These are phyloP conservation scores for Stachybotrys chartarum DNA, from an alignment of 2,329 filamentous ascomycete species.

Conservation along the genomic window DNA sequence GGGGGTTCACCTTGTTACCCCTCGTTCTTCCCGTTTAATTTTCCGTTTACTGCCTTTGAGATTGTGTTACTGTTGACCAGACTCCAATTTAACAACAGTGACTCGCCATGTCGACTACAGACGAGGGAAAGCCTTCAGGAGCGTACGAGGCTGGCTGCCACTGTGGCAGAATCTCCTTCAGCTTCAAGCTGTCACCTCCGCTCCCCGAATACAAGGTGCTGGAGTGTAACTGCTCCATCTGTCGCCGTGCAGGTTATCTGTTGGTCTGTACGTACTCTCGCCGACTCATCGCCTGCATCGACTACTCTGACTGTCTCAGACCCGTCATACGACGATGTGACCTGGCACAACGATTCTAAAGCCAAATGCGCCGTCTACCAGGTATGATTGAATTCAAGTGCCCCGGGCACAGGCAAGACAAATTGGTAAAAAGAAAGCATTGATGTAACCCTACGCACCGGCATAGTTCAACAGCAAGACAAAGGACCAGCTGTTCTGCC, in stretches of 20 bases:
- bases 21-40: too few species aligned
- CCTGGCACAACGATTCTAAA: slow-evolving; percentile 34
- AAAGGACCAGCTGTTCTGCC: slow-evolving; percentile 42
- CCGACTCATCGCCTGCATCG: neutral
- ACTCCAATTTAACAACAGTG: too few species aligned
- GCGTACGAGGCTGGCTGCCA: slow-evolving; percentile 45
- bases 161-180: slow-evolving; percentile 43
- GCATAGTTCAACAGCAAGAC: slow-evolving; percentile 37
- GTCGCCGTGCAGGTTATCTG: slow-evolving; percentile 42
- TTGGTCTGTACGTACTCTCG: slow-evolving; percentile 32
- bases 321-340: slow-evolving; percentile 28
- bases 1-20: too few species aligned
- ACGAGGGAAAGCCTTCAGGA: slow-evolving; percentile 13
- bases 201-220: slow-evolving; percentile 36
- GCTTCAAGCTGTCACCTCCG: slow-evolving; percentile 39
- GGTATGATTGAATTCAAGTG: slow-evolving; percentile 1
- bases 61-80: too few species aligned
- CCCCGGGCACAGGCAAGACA: slow-evolving; percentile 7
- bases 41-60: too few species aligned
- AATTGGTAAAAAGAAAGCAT: neutral
- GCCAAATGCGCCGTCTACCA: slow-evolving; percentile 26
- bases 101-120: neutral
- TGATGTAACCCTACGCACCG: neutral
- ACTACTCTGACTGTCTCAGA: slow-evolving; percentile 19
- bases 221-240: slow-evolving; percentile 49